Conservation (phyloP, 2,329 filamentous ascomycete genomes). For the Acephala macrosclerotiorum region DNA sequence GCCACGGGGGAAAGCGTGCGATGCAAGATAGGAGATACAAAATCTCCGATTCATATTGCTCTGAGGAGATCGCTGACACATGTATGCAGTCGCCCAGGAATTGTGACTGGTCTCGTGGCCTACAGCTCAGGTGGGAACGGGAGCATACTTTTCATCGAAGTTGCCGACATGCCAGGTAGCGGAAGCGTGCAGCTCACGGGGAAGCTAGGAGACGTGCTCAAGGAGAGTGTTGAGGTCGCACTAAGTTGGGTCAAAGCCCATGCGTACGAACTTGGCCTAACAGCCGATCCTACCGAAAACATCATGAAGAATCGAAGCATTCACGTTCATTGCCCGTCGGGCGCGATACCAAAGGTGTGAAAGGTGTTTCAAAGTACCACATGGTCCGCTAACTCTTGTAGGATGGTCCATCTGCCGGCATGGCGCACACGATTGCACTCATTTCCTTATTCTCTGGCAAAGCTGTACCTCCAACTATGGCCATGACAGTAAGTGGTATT, state of each 20-base stretch:
- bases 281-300: slow-evolving; percentile 80
- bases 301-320: slow-evolving; percentile 96
- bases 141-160: slow-evolving; percentile 97
- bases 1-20: slow-evolving; percentile 14
- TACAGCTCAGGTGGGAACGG: slow-evolving; percentile 94
- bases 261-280: slow-evolving; percentile 88
- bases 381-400: slow-evolving; percentile 47
- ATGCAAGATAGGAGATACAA: slow-evolving; percentile 29
- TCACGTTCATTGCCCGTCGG: slow-evolving; percentile 94
- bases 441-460: slow-evolving; percentile 90
- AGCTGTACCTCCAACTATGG: slow-evolving; percentile 86
- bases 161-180: slow-evolving; percentile 94
- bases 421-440: slow-evolving; percentile 92
- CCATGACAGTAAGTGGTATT: slow-evolving; percentile 78
- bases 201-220: slow-evolving; percentile 94
- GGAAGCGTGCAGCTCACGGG: slow-evolving; percentile 94
- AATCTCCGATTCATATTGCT: slow-evolving; percentile 24
- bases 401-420: slow-evolving; percentile 86
- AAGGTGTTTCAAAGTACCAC: slow-evolving; percentile 42
- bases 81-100: slow-evolving; percentile 72
- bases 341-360: slow-evolving; percentile 94
- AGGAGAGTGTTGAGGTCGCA: slow-evolving; percentile 96
- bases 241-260: slow-evolving; percentile 97
- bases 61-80: slow-evolving; percentile 29
- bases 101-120: slow-evolving; percentile 95